Conservation (phyloP, 192 early-diverging fungal genomes). For the Linderina pennispora region DNA sequence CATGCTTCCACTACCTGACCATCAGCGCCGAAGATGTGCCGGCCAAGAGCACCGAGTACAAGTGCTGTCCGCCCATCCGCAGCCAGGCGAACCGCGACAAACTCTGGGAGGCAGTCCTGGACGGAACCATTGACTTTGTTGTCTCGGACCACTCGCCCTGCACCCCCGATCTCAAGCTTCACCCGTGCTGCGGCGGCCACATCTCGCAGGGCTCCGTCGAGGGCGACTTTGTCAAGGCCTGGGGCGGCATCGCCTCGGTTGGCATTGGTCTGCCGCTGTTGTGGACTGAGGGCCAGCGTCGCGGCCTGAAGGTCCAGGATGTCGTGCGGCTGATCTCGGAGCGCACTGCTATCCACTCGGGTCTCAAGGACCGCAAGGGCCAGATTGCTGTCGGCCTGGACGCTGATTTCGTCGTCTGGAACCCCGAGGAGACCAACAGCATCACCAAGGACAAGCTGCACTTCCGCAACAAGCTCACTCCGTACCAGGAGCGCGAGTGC, state of each 20-base stretch:
- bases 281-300: constrained; percentile 69
- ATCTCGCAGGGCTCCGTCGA: constrained; percentile 36
- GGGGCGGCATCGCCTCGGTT: constrained; percentile 77
- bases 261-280: constrained; percentile 74
- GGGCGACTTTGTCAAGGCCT: constrained; percentile 73
- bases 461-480: constrained; percentile 78
- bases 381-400: constrained; percentile 61
- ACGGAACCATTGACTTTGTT: constrained; percentile 75
- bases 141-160: constrained; percentile 83
- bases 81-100: constrained; percentile 57
- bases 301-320: constrained; percentile 55
- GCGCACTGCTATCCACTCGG: constrained; percentile 56
- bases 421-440: constrained; percentile 56
- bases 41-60: constrained; percentile 68
- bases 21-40: constrained; percentile 63
- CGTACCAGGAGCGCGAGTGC: constrained; percentile 59
- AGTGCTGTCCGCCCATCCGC: constrained; percentile 83
- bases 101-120: constrained; percentile 68
- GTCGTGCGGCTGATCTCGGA: constrained; percentile 60
- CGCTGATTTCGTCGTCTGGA: constrained; percentile 77
- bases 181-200: constrained; percentile 37
- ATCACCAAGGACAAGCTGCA: constrained; percentile 60
- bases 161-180: constrained; percentile 67
- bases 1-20: constrained; percentile 76
- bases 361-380: constrained; percentile 61